phyloP scores from a whole-genome alignment of 2,329 filamentous ascomycete species.

The Tolypocladium sp. region DNA sequence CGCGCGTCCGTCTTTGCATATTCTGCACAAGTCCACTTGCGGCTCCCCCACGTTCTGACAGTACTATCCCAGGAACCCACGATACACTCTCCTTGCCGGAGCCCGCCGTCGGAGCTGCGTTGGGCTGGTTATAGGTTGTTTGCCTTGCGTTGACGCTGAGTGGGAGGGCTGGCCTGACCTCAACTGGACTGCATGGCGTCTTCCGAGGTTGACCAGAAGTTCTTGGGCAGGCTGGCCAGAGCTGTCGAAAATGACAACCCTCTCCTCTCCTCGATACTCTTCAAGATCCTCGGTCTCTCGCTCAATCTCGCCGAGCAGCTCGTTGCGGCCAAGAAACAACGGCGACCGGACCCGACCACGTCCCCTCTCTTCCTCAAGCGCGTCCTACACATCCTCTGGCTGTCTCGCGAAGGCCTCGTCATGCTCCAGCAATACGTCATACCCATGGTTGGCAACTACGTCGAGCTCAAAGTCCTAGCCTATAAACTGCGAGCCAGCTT shows the following conservation, averaged over 20 bases:
- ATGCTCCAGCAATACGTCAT: slow-evolving; percentile 84
- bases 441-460: slow-evolving; percentile 70
- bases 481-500: slow-evolving; percentile 91
- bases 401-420: slow-evolving; percentile 80
- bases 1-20: background rate
- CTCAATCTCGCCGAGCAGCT: slow-evolving; percentile 80
- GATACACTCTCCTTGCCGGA: background rate
- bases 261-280: slow-evolving; percentile 72
- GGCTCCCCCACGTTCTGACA: background rate
- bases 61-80: background rate
- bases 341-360: slow-evolving; percentile 69
- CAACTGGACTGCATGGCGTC: slow-evolving; percentile 63
- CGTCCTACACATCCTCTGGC: slow-evolving; percentile 86
- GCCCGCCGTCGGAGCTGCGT: background rate
- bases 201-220: slow-evolving; percentile 95
- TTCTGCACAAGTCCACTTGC: background rate
- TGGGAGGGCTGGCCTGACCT: background rate
- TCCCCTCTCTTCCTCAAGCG: slow-evolving; percentile 74
- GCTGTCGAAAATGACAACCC: slow-evolving; percentile 69
- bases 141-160: background rate
- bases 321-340: slow-evolving; percentile 71
- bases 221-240: slow-evolving; percentile 80
- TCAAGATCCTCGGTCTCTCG: slow-evolving; percentile 84
- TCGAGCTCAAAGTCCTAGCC: slow-evolving; percentile 79
- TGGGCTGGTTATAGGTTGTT: background rate